Evolutionary conservation across 2,329 filamentous ascomycete genomes (phyloP), one percentile per base, ranked within the genome.

Genomic region (Fusarium incarnatum): DNA sequence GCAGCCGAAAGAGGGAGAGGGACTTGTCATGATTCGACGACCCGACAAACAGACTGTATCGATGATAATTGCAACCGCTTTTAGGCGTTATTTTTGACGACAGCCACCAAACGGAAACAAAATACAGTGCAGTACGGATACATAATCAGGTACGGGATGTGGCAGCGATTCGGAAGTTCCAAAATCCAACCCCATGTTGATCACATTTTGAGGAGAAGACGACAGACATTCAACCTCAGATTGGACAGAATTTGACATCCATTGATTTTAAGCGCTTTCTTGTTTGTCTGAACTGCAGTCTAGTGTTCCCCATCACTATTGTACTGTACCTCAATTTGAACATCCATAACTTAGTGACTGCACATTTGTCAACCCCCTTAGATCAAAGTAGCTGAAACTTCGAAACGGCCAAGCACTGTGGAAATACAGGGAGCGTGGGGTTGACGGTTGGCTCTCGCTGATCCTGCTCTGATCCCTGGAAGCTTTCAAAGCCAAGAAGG

Each of bases 371-470:
- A 52, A 25, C 49, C 49, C 48, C 49, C 49, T n/a, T 52, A 42
- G 23, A 52, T 41, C 32, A 52, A 52, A 27, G 32, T 41, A 40
- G 57, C 49, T 54, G 34, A 49, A 59, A 64, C 68, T 59, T 62
- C 47, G 57, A 71, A 68, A 64, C 63, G 48, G 48, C 67, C 60
- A 69, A 69, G 64, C 60, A 70, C 59, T 61, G 68, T 71, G 60
- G n/a, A 28, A 42, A 47, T 22, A 20, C 44, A 57, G 63, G 68
- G 68, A 60, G 68, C 73, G 73, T 75, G 73, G 73, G 73, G 65
- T 74, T 62, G 61, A 72, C 71, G 72, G 73, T 75, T 75, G 73
- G 73, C 70, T 75, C 57, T 73, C 64, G 66, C 50, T 56, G 60
- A 68, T 71, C 62, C 64, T 66, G 49, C 34, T 47, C 41, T 30